Evolutionary conservation across 169 alveolate genomes (phyloP), one percentile per base, ranked within the genome.

Genomic region (Cryptosporidium parvum): DNA sequence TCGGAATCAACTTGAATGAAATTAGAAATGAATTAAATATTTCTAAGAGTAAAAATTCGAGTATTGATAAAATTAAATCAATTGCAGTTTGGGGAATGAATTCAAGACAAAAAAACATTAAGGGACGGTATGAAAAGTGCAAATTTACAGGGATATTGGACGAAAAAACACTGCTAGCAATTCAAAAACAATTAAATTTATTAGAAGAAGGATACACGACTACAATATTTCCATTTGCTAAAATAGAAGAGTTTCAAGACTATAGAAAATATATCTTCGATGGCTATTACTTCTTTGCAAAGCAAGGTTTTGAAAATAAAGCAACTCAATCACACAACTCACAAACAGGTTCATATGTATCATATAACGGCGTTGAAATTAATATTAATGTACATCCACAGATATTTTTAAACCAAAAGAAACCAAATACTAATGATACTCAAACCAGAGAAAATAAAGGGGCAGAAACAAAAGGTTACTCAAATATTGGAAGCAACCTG

Each of bases 311-410:
- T 62, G 89, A 80, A 44, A 80, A 80, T 39, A 80, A 80, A 39
- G 89, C 89, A 62, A 80, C 80, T 9, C 89, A 80, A n/a, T 16
- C 65, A 39, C 65, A 80, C 10, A 62, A 52, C 23, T 80, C 89
- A 4, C 89, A 80, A 23, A 80, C 89, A 14, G 89, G 89, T 23
- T 80, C 89, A 3, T 80, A 80, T 59, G 75, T 80, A 61, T 58
- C 89, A 61, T 80, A 29, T 31, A 80, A 67, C 62, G 89, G 89
- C 5, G 75, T 80, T 18, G 89, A 80, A 67, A 80, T 80, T 33
- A 65, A 45, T 21, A 62, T 80, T 48, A 21, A 80, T 67, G 75
- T 80, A 29, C 68, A 80, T 3, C 89, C 89, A 62, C 75, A 37
- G 37, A 45, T 80, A n/a, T 80, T 65, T 65, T 26, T 80, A 31